phyloP scores from a whole-genome alignment of 257 asterid genomes.

The Ocimum tenuiflorum region DNA sequence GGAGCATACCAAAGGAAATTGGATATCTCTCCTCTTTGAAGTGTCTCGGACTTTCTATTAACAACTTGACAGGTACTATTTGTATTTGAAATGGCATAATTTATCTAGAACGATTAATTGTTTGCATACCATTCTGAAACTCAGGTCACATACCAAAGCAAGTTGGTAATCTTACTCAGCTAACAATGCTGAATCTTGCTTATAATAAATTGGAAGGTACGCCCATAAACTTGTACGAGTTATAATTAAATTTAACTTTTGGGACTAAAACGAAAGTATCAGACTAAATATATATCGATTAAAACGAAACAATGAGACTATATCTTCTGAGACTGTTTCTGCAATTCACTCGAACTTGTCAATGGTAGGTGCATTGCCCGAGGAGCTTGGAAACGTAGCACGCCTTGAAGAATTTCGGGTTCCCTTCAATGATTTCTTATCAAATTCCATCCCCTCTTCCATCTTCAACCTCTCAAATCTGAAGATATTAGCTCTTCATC shows the following conservation, averaged over 20 bases:
- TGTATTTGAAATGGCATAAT: too few species aligned
- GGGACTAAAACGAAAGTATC: too few species aligned
- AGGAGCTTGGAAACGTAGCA: neutral
- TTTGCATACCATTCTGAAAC: neutral
- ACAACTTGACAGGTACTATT: too few species aligned
- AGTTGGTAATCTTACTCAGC: neutral
- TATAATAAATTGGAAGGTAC: neutral
- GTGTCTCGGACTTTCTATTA: too few species aligned
- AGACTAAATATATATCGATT: too few species aligned
- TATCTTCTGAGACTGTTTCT: too few species aligned
- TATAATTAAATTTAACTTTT: too few species aligned
- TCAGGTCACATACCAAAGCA: neutral
- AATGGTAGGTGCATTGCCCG: conserved; percentile 33
- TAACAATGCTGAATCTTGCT: neutral
- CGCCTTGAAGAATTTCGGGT: neutral
- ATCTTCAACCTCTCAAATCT: conserved; percentile 7
- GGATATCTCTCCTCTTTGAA: too few species aligned
- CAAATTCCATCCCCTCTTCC: conserved; percentile 1
- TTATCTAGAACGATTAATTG: too few species aligned
- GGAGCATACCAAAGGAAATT: too few species aligned
- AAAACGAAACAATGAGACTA: too few species aligned
- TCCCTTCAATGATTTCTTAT: conserved; percentile 3
- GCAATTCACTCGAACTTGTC: too few species aligned
- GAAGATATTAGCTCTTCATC: neutral
- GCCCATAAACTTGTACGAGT: neutral